Percentiles rank a stretch among this genome's conserved stretches.
phyloP scores from a whole-genome alignment of 768 basidiomycete genomes.

The Tulasnella sp. region DNA sequence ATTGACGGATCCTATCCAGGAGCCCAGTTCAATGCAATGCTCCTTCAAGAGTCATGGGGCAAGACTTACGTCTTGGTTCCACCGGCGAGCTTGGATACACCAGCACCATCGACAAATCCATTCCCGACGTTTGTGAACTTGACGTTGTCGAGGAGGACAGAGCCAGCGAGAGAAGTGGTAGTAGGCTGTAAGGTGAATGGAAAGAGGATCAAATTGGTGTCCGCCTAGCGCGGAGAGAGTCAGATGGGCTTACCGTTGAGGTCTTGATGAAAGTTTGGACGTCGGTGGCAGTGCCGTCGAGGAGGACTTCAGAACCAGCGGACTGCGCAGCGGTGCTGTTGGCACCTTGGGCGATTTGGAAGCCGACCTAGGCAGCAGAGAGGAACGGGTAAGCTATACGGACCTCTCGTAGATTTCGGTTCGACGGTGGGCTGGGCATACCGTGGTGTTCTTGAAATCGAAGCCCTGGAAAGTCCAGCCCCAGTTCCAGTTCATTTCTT shows the following conservation, averaged over 20 bases:
- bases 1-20: constrained; percentile 51
- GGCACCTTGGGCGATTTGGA: constrained; percentile 17
- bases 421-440: not conserved
- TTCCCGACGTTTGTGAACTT: constrained; percentile 56
- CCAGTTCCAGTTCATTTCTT: constrained; percentile 29
- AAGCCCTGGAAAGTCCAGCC: constrained; percentile 56
- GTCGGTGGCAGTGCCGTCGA: constrained; percentile 59
- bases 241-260: constrained; percentile 35
- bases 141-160: constrained; percentile 63
- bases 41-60: constrained; percentile 32
- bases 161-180: constrained; percentile 51
- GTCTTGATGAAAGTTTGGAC: constrained; percentile 61
- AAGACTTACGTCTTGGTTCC: constrained; percentile 27
- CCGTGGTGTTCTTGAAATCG: constrained; percentile 43
- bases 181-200: constrained; percentile 53
- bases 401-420: not conserved
- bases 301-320: constrained; percentile 57
- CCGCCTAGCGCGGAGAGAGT: not conserved
- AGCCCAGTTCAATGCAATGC: constrained; percentile 39
- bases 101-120: constrained; percentile 56
- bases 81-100: constrained; percentile 54
- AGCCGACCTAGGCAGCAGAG: constrained; percentile 33
- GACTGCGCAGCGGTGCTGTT: constrained; percentile 40
- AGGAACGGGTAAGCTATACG: not conserved
- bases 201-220: not conserved